These are phyloP conservation scores for Leishmania arabica DNA, from an alignment of 208 protist genomes.

Conservation along the genomic window DNA sequence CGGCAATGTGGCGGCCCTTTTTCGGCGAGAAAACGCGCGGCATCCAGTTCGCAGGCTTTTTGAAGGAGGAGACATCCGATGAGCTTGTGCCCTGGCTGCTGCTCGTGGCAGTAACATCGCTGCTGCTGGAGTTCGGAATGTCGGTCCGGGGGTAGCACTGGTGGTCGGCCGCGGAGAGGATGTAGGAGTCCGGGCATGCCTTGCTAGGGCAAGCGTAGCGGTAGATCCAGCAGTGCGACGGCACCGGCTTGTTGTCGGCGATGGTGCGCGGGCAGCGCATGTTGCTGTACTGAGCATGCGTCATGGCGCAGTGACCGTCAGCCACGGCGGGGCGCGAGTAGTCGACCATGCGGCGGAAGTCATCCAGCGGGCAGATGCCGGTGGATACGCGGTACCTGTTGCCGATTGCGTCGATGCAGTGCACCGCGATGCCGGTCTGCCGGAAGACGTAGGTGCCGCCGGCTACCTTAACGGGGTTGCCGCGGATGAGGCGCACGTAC, in stretches of 20 bases:
- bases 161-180: constrained; percentile 32
- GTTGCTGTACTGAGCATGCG: constrained; percentile 31
- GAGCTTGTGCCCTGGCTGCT: neutral
- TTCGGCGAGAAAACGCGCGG: neutral
- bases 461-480: constrained; percentile 28
- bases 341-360: constrained; percentile 61
- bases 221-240: constrained; percentile 45
- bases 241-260: constrained; percentile 17
- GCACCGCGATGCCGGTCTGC: constrained; percentile 33
- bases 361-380: constrained; percentile 48
- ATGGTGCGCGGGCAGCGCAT: constrained; percentile 41
- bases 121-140: neutral
- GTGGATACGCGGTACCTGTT: constrained; percentile 37
- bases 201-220: constrained; percentile 42
- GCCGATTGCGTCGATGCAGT: constrained; percentile 46
- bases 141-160: constrained; percentile 37
- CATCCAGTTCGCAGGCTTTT: neutral
- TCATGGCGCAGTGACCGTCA: constrained; percentile 37
- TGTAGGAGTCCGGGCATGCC: constrained; percentile 34
- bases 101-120: neutral
- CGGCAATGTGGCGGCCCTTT: neutral
- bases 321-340: constrained; percentile 36
- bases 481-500: constrained; percentile 59
- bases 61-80: neutral
- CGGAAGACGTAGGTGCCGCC: constrained; percentile 41